phyloP scores from a whole-genome alignment of 2,329 filamentous ascomycete species.

The Juglanconis sp. region DNA sequence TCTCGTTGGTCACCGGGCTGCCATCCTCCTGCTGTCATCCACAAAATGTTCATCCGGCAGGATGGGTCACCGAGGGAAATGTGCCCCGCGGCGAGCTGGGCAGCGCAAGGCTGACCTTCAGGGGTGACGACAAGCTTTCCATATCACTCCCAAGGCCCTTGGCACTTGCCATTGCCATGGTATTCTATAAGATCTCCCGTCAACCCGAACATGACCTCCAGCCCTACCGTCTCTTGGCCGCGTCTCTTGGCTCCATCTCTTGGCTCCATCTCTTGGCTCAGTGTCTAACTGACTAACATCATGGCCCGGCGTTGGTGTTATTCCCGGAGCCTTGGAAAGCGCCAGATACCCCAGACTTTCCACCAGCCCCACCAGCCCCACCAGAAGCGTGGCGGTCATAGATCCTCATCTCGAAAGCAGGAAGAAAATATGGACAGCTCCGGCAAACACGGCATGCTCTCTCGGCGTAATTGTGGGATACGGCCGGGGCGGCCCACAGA shows the following conservation, averaged over 20 bases:
- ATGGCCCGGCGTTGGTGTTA: neutral
- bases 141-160: neutral
- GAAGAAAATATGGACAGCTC: neutral
- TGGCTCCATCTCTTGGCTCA: no score
- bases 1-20: neutral
- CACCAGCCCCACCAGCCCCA: neutral
- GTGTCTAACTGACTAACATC: neutral
- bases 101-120: neutral
- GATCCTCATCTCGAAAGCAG: neutral
- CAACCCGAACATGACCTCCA: no score
- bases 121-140: neutral
- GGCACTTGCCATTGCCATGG: neutral
- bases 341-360: neutral
- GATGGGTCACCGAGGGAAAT: neutral
- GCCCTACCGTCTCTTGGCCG: no score
- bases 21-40: neutral
- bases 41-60: neutral
- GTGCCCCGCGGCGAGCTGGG: neutral
- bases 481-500: conserved; percentile 1
- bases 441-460: conserved; percentile 8
- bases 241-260: no score
- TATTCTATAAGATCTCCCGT: no score
- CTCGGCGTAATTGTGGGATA: conserved; percentile 11
- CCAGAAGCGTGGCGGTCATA: neutral
- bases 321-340: neutral